Conservation (phyloP, 352 stramenopile genomes). For the Phytopythium kandeliae region DNA sequence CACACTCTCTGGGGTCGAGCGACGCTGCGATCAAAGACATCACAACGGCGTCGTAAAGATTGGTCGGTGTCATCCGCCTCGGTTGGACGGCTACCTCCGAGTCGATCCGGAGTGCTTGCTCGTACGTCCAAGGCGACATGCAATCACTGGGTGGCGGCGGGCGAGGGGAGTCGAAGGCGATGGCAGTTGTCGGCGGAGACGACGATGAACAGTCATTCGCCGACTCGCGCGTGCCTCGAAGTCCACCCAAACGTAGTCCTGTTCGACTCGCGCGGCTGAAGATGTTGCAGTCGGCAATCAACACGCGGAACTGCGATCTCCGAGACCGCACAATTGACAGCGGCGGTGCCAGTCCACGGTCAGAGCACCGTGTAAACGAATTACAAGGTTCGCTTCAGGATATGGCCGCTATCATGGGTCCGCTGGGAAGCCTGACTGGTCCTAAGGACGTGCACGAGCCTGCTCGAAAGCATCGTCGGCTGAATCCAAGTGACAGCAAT, state of each 20-base stretch:
- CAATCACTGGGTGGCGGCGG: background rate
- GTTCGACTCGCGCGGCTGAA: constrained; percentile 73
- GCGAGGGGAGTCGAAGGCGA: background rate
- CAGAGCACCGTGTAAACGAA: constrained; percentile 17
- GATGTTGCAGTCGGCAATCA: constrained; percentile 81
- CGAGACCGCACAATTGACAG: constrained; percentile 30
- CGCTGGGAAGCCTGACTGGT: constrained; percentile 61
- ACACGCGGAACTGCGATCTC: constrained; percentile 68
- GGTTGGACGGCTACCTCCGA: background rate
- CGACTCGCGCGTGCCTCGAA: constrained; percentile 9
- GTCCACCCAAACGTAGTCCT: constrained; percentile 63
- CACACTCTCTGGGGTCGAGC: background rate
- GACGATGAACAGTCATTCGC: background rate
- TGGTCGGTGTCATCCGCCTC: background rate
- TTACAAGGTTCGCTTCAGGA: constrained; percentile 29
- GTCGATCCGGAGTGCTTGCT: background rate
- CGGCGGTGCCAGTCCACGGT: constrained; percentile 14
- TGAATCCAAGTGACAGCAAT: constrained; percentile 12
- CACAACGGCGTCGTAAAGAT: background rate
- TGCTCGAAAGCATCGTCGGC: constrained; percentile 23
- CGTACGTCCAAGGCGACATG: background rate
- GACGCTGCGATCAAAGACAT: background rate
- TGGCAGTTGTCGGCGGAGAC: background rate
- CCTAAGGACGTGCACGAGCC: constrained; percentile 15
- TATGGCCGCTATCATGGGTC: constrained; percentile 64